Conservation (phyloP, 2,329 filamentous ascomycete species). For the Fusarium devonianum region DNA sequence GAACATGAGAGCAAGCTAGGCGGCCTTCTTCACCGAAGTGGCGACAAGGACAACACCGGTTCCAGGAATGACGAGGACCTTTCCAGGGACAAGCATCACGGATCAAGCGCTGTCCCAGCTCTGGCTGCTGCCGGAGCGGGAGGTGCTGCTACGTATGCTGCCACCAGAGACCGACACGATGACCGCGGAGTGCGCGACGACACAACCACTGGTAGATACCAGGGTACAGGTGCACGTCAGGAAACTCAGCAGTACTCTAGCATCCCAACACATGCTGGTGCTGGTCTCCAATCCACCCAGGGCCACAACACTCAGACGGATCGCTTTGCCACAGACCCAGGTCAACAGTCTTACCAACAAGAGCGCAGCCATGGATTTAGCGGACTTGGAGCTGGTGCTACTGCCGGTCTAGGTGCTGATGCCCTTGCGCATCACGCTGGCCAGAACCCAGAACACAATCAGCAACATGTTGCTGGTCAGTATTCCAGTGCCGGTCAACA, state of each 20-base stretch:
- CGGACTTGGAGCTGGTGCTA: too few species aligned
- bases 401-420: too few species aligned
- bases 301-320: too few species aligned
- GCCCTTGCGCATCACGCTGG: too few species aligned
- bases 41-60: conserved; percentile 12
- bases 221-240: neutral
- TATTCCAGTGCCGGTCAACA: neutral
- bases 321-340: too few species aligned
- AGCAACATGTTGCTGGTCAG: too few species aligned
- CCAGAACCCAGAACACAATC: too few species aligned
- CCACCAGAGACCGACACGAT: conserved; percentile 12
- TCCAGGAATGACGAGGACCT: neutral
- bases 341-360: too few species aligned
- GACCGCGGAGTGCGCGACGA: conserved; percentile 5
- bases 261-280: too few species aligned
- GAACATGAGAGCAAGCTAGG: conserved; percentile 13
- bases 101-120: conserved; percentile 19
- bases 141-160: conserved; percentile 16
- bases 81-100: conserved; percentile 8
- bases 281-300: too few species aligned
- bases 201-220: neutral
- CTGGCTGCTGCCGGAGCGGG: conserved; percentile 28
- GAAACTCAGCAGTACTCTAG: neutral
- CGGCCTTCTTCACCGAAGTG: conserved; percentile 21
- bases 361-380: too few species aligned